Conservation (phyloP, 352 stramenopile genomes). For the Globisporangium cylindrosporum region DNA sequence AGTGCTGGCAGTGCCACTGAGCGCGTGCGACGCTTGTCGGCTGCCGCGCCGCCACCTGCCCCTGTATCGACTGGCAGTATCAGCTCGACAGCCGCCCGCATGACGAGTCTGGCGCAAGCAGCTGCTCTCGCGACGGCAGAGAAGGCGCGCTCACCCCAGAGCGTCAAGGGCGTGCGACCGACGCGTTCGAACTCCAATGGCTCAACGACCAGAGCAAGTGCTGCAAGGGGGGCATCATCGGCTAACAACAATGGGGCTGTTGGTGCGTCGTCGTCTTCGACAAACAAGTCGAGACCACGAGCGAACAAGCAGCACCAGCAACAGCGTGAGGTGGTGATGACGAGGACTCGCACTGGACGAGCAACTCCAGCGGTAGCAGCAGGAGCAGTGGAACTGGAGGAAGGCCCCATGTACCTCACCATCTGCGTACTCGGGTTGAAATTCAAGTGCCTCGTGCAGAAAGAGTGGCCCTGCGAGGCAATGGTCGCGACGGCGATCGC, state of each 20-base stretch:
- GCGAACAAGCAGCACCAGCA: slow-evolving; percentile 8
- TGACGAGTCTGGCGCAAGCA: slow-evolving; percentile 19
- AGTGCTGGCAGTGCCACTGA: neutral
- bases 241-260: neutral
- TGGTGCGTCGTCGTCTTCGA: neutral
- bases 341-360: slow-evolving; percentile 23
- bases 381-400: neutral
- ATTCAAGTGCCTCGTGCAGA: slow-evolving; percentile 55
- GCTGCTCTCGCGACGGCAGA: slow-evolving; percentile 16
- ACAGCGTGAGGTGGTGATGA: slow-evolving; percentile 21
- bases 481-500: slow-evolving; percentile 63
- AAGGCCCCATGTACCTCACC: slow-evolving; percentile 40
- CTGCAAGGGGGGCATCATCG: neutral
- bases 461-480: slow-evolving; percentile 63
- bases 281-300: slow-evolving; percentile 10
- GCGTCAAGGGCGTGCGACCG: slow-evolving; percentile 2
- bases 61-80: slow-evolving; percentile 4
- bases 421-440: slow-evolving; percentile 47
- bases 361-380: slow-evolving; percentile 5
- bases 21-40: slow-evolving; percentile 8
- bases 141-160: slow-evolving; percentile 2
- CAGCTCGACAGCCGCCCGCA: slow-evolving; percentile 8
- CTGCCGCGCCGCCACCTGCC: slow-evolving; percentile 8
- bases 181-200: slow-evolving; percentile 13
- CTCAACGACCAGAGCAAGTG: neutral